Conservation (phyloP, 2,329 filamentous ascomycete genomes). For the Monilinia fructigena region DNA sequence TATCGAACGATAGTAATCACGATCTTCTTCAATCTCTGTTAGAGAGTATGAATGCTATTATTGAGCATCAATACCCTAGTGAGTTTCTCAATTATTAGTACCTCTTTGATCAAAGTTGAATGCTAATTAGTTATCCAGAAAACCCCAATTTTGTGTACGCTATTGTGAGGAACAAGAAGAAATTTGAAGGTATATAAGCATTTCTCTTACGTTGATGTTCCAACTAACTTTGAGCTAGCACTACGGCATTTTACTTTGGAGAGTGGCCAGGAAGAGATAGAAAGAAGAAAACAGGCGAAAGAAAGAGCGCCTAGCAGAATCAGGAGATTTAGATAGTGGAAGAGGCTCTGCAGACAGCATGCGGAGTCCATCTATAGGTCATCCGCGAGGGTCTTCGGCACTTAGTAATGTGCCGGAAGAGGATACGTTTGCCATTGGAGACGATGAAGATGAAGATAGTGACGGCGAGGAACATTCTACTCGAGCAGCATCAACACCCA, state of each 20-base stretch:
- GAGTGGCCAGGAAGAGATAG: slow-evolving; percentile 86
- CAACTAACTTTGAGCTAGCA: slow-evolving; percentile 43
- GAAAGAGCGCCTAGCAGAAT: slow-evolving; percentile 60
- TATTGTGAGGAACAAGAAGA: slow-evolving; percentile 74
- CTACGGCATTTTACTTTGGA: slow-evolving; percentile 86
- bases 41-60: slow-evolving; percentile 83
- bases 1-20: slow-evolving; percentile 92
- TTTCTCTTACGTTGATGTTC: slow-evolving; percentile 18
- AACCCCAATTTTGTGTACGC: slow-evolving; percentile 81
- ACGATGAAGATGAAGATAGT: slow-evolving; percentile 64
- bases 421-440: slow-evolving; percentile 86
- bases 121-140: slow-evolving; percentile 43
- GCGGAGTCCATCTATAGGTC: slow-evolving; percentile 58
- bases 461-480: slow-evolving; percentile 53
- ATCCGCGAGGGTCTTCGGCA: slow-evolving; percentile 53
- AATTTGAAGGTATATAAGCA: slow-evolving; percentile 60
- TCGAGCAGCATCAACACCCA: slow-evolving; percentile 62
- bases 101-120: background rate
- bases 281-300: slow-evolving; percentile 68
- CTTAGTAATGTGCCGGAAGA: slow-evolving; percentile 73
- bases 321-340: slow-evolving; percentile 46
- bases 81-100: slow-evolving; percentile 40
- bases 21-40: slow-evolving; percentile 75
- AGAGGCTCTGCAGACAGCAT: slow-evolving; percentile 66
- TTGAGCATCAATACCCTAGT: slow-evolving; percentile 85